Evolutionary conservation across 2,329 filamentous ascomycete species (phyloP).

Genomic region (Hymenoscyphus fructigenus): DNA sequence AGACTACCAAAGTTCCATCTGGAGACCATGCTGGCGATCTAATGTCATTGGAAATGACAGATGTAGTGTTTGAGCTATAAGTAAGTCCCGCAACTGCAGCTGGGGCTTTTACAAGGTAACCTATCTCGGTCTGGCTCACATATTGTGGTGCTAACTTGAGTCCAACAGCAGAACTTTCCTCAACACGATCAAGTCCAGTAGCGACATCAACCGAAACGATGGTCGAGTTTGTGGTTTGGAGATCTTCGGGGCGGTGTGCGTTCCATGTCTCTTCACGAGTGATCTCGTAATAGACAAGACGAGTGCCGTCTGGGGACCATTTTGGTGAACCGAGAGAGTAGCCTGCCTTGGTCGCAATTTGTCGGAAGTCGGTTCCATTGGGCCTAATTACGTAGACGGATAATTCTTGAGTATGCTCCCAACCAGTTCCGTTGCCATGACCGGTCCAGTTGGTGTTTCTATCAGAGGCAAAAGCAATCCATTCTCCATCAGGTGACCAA

Average conservation of each 20-base stretch:
- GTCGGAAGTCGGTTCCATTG: constrained; percentile 40
- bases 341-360: constrained; percentile 36
- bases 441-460: constrained; percentile 44
- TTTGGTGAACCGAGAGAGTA: constrained; percentile 42
- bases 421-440: constrained; percentile 41
- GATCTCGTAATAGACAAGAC: constrained; percentile 43
- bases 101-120: constrained; percentile 21
- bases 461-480: constrained; percentile 44
- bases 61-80: constrained; percentile 21
- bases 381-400: constrained; percentile 42
- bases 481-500: constrained; percentile 44
- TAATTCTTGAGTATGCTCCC: constrained; percentile 43
- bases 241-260: constrained; percentile 36
- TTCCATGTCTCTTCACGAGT: constrained; percentile 41
- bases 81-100: constrained; percentile 18
- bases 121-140: constrained; percentile 19
- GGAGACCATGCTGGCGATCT: constrained; percentile 27
- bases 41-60: constrained; percentile 15
- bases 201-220: constrained; percentile 42
- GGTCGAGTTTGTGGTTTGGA: constrained; percentile 34
- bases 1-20: constrained; percentile 25
- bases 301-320: constrained; percentile 40
- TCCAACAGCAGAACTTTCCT: constrained; percentile 24
- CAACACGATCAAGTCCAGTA: constrained; percentile 38
- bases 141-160: constrained; percentile 22